Base-by-base conservation (phyloP, 768 basidiomycete genomes). In the Suillus alpinus region DNA sequence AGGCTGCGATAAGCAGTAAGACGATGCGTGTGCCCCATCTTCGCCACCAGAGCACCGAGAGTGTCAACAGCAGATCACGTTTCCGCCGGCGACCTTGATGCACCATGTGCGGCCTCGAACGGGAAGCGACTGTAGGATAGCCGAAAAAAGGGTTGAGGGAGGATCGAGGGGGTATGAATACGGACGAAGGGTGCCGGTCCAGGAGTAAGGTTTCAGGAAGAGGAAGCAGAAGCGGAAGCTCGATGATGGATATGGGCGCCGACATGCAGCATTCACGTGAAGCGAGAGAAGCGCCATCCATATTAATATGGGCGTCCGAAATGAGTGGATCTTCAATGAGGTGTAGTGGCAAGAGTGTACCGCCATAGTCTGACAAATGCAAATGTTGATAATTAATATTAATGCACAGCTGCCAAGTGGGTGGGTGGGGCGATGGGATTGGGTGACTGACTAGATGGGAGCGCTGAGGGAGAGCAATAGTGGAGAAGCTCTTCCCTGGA, bases 111-210 rank as follows among this genome's bases (percentile, higher is more conserved):
- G 80, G 74, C 8, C 51, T 56, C 26, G 67, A 51, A 66, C 71
- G 60, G 65, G 71, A 69, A 6, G 77, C 44, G 43, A 65, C 36
- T 13, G 79, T 78, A 6, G 89, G 87, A 67, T 92, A 91, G 4
- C 90, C 90, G 63, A 83, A 92, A 73, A 86, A 91, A 1, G 91
- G 91, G 63, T 91, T 92, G 43, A 83, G 73, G 40, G 76, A 68
- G 31, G 89, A 91, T 34, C 81, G 84, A 20, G 87, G 79, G 9
- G 86, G 78, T 44, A 85, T 64, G 18, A 26, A 14, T 26, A 66
- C 57, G 49, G 63, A 58, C 39, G 66, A 64, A 43, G 64, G 40
- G 37, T 40, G 7, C 57, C 63, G 63, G n/a, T n/a, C n/a, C n/a
- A n/a, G n/a, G 4, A 47, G 57, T 18, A 29, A 16, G 20, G 31